Conservation (phyloP, 2,329 filamentous ascomycete species). For the Decorospora gaudefroyi region DNA sequence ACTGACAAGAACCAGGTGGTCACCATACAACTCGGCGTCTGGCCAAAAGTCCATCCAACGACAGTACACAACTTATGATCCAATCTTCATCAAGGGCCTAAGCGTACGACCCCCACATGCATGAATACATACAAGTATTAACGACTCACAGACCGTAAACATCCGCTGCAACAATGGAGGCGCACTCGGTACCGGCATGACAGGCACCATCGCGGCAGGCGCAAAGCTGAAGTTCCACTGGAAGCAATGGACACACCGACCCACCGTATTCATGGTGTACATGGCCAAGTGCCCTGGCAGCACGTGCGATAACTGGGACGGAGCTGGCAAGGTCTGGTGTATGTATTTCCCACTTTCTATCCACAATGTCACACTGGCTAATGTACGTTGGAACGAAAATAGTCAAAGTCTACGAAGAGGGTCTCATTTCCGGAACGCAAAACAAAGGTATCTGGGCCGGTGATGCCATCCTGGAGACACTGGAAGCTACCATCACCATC, state of each 20-base stretch:
- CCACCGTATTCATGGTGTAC: constrained; percentile 62
- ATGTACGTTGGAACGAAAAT: no score
- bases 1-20: constrained; percentile 25
- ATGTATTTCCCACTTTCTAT: background rate
- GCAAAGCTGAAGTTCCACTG: constrained; percentile 56
- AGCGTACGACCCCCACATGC: constrained; percentile 16
- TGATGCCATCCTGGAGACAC: constrained; percentile 52
- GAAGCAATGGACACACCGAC: constrained; percentile 62
- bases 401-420: constrained; percentile 62
- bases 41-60: constrained; percentile 37
- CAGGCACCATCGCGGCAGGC: constrained; percentile 55
- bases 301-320: constrained; percentile 55
- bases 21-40: constrained; percentile 34
- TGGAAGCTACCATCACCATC: constrained; percentile 58
- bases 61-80: constrained; percentile 37
- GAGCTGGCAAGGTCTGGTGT: constrained; percentile 56
- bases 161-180: constrained; percentile 44
- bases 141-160: constrained; percentile 27
- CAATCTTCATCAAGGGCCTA: constrained; percentile 34
- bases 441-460: constrained; percentile 57
- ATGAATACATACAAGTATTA: background rate
- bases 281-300: constrained; percentile 56
- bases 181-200: constrained; percentile 39
- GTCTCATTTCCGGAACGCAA: constrained; percentile 53
- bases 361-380: no score